A percentile compares a stretch with the other conserved stretches of the same genome.
Conservation (phyloP, 352 stramenopile genomes). For the Globisporangium orthogonon region DNA sequence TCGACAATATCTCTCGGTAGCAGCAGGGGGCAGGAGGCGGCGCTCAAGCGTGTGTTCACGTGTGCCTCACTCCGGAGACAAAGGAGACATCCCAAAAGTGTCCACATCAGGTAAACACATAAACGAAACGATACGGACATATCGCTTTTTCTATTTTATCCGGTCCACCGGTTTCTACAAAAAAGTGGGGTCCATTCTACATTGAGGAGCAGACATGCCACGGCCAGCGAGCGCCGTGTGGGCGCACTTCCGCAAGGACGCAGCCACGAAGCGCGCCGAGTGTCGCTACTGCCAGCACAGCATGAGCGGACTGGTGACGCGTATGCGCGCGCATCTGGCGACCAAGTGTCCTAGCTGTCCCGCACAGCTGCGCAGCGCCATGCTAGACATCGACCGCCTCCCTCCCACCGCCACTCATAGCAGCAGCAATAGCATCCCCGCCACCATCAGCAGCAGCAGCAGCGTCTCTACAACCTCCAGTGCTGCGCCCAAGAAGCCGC, state of each 20-base stretch:
- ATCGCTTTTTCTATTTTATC: no score
- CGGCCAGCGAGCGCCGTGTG: conserved; percentile 50
- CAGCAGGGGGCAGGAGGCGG: no score
- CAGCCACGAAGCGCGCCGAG: conserved; percentile 49
- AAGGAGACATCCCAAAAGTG: neutral
- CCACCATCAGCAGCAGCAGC: neutral
- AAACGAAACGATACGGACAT: no score
- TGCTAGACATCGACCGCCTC: conserved; percentile 35
- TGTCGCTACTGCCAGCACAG: conserved; percentile 78
- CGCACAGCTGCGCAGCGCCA: conserved; percentile 35
- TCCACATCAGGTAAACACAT: no score
- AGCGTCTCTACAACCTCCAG: no score
- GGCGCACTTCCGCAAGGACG: conserved; percentile 56
- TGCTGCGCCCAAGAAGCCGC: conserved; percentile 17
- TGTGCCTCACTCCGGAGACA: neutral
- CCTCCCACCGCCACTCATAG: conserved; percentile 15
- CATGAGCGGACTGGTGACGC: conserved; percentile 59
- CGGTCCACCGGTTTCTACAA: no score
- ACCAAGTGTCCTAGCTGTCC: conserved; percentile 52
- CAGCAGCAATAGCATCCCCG: neutral
- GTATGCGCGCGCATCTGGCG: conserved; percentile 61
- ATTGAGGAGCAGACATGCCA: no score
- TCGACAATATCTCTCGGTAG: neutral
- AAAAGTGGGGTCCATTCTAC: no score
- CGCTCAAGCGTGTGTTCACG: neutral